Evolutionary conservation across 75 land plant genomes (phyloP).

Genomic region (Larix kaempferi): DNA sequence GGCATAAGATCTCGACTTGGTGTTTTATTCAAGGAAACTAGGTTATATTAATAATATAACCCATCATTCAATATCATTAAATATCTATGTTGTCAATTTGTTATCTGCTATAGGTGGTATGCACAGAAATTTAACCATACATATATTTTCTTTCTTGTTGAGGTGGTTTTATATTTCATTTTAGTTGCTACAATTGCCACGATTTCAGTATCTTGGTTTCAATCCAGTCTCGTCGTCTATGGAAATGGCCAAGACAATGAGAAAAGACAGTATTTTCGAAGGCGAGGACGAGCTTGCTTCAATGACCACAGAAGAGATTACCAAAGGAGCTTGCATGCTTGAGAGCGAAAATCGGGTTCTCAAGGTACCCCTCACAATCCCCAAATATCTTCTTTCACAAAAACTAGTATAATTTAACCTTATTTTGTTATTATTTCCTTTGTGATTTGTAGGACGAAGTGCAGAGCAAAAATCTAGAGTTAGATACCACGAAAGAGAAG

Average conservation of each 20-base stretch:
- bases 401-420: not conserved
- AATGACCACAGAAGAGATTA: slow-evolving; percentile 83
- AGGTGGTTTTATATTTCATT: no score
- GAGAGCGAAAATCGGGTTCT: slow-evolving; percentile 87
- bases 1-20: no score
- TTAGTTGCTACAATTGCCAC: no score
- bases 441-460: slow-evolving; percentile 64
- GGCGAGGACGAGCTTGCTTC: slow-evolving; percentile 72
- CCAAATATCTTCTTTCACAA: not conserved
- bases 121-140: no score
- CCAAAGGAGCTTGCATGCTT: slow-evolving; percentile 79
- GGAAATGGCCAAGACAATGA: slow-evolving; percentile 30
- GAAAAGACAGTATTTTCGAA: slow-evolving; percentile 68
- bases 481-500: slow-evolving; percentile 84
- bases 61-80: no score
- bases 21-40: no score
- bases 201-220: no score
- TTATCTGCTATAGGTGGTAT: no score
- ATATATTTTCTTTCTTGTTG: no score
- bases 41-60: no score
- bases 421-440: not conserved
- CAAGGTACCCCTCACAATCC: slow-evolving; percentile 46
- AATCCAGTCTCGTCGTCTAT: not conserved
- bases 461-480: slow-evolving; percentile 72
- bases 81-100: no score